phyloP scores from a whole-genome alignment of 129 eudicot species.

The Arctium lappa region DNA sequence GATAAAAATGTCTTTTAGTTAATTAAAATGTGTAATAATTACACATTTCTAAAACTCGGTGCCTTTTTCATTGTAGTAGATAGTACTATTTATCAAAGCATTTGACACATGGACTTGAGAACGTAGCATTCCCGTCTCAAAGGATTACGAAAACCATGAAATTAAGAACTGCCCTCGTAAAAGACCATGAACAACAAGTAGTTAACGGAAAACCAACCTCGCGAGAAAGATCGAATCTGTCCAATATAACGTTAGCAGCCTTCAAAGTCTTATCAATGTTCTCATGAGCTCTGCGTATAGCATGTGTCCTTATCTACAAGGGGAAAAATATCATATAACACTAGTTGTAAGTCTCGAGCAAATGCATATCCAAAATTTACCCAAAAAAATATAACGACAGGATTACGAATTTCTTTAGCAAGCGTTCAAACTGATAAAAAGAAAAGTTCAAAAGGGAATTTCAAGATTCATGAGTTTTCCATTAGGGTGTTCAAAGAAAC shows the following conservation, averaged over 20 bases:
- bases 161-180: not conserved
- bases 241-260: constrained; percentile 86
- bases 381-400: not conserved
- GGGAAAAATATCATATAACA: not conserved
- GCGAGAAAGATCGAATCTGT: constrained; percentile 80
- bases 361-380: not conserved
- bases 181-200: constrained; percentile 7
- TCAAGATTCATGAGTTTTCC: not conserved
- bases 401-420: not conserved
- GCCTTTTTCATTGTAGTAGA: not conserved
- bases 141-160: not conserved
- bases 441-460: not conserved
- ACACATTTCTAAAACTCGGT: too few relatives aligned
- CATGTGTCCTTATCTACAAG: constrained; percentile 80
- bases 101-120: not conserved
- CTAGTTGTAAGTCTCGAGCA: not conserved
- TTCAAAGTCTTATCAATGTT: constrained; percentile 90
- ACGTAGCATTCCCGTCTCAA: not conserved
- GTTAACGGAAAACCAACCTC: constrained; percentile 46
- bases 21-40: too few relatives aligned
- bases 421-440: not conserved
- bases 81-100: not conserved
- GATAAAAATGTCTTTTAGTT: too few relatives aligned
- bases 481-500: not conserved
- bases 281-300: constrained; percentile 91